phyloP scores from a whole-genome alignment of 2,329 filamentous ascomycete species.

The Thielaviopsis euricoi region DNA sequence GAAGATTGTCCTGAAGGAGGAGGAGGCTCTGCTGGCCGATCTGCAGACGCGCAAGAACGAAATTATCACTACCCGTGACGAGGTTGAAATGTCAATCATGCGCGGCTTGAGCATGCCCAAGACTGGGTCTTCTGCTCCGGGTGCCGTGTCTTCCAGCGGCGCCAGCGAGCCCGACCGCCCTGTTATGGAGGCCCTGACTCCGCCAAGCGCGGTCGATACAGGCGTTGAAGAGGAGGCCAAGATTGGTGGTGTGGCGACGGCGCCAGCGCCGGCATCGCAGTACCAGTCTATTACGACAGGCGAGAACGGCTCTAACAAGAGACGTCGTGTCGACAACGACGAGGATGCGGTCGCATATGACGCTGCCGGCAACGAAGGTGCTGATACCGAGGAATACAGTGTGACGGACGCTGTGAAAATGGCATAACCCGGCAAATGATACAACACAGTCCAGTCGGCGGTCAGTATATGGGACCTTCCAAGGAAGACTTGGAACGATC shows the following conservation, averaged over 20 bases:
- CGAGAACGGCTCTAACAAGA: constrained; percentile 38
- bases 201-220: constrained; percentile 43
- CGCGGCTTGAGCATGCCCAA: constrained; percentile 53
- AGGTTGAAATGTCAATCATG: constrained; percentile 86
- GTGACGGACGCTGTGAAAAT: background rate
- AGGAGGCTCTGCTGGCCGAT: constrained; percentile 49
- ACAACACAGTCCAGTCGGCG: background rate
- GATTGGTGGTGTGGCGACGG: constrained; percentile 14
- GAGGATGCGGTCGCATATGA: constrained; percentile 19
- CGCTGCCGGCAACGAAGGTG: background rate
- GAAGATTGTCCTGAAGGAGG: constrained; percentile 48
- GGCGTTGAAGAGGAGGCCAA: constrained; percentile 11
- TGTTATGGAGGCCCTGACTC: constrained; percentile 72
- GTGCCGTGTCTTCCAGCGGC: background rate
- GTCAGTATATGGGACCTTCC: background rate
- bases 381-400: background rate
- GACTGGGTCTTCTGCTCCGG: constrained; percentile 17
- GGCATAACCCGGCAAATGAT: background rate
- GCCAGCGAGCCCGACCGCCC: constrained; percentile 51
- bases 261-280: constrained; percentile 23
- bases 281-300: constrained; percentile 33
- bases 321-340: constrained; percentile 33
- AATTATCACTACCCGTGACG: constrained; percentile 68
- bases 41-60: constrained; percentile 50
- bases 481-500: background rate